phyloP scores from a whole-genome alignment of 129 eudicot genomes.

The Sambucus nigra region DNA sequence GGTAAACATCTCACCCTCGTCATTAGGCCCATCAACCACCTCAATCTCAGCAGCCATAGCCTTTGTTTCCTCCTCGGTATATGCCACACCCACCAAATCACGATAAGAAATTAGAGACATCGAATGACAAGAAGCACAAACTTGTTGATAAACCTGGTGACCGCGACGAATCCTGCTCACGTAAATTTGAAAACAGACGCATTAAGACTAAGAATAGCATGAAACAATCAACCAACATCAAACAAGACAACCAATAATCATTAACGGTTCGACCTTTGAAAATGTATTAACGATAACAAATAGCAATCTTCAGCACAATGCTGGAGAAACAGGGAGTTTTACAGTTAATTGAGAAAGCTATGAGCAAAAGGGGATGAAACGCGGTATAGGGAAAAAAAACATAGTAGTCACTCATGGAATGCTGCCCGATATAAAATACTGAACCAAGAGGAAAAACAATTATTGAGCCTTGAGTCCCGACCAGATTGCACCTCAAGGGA shows the following conservation, averaged over 20 bases:
- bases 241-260: not conserved
- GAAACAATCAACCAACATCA: not conserved
- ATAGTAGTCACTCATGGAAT: not conserved
- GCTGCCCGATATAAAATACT: not conserved
- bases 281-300: too few relatives aligned
- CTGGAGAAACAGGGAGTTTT: too few relatives aligned
- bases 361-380: too few relatives aligned
- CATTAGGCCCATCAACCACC: slow-evolving; percentile 91
- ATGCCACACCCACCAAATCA: slow-evolving; percentile 91
- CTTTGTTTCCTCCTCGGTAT: slow-evolving; percentile 90
- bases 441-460: not conserved
- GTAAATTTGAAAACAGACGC: not conserved
- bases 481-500: too few relatives aligned
- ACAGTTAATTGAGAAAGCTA: too few relatives aligned
- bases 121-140: slow-evolving; percentile 93
- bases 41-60: slow-evolving; percentile 99
- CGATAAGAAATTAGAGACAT: slow-evolving; percentile 84
- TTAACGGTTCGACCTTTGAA: too few relatives aligned
- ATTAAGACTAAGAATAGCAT: not conserved
- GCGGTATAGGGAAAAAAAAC: too few relatives aligned
- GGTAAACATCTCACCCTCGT: slow-evolving; percentile 92
- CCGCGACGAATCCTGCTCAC: slow-evolving; percentile 85
- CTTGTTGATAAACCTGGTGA: slow-evolving; percentile 90
- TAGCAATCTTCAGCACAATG: too few relatives aligned
- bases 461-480: too few relatives aligned